phyloP scores from a whole-genome alignment of 441 rosid genomes.

The Brassica hybrid region DNA sequence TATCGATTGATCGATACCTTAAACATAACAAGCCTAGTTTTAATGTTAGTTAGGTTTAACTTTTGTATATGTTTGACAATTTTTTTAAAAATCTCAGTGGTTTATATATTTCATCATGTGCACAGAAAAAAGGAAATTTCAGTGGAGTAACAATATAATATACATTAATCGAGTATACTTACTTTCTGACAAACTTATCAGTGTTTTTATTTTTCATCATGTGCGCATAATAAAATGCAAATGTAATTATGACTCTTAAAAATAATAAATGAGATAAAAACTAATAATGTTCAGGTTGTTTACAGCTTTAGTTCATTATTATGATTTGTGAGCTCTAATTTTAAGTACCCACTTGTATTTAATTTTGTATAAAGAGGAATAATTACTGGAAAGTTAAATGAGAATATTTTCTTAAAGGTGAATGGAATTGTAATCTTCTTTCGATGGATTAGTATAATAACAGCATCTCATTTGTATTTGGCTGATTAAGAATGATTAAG shows the following conservation, averaged over 20 bases:
- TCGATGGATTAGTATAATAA: slow-evolving; percentile 24
- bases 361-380: slow-evolving; percentile 24
- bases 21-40: not conserved
- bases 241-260: slow-evolving; percentile 22
- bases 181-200: slow-evolving; percentile 30
- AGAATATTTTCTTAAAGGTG: not conserved
- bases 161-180: slow-evolving; percentile 12
- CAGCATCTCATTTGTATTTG: slow-evolving; percentile 18
- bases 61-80: slow-evolving; percentile 5
- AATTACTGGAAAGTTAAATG: slow-evolving; percentile 17
- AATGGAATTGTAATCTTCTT: slow-evolving; percentile 17
- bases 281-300: slow-evolving; percentile 19
- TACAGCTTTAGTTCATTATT: slow-evolving; percentile 14
- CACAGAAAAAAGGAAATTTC: slow-evolving; percentile 3
- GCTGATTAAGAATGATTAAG: slow-evolving; percentile 32
- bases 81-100: slow-evolving; percentile 7
- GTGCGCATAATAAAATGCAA: slow-evolving; percentile 16
- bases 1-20: not conserved
- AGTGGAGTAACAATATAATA: slow-evolving; percentile 1
- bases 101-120: slow-evolving; percentile 23
- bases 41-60: not conserved
- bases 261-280: slow-evolving; percentile 18
- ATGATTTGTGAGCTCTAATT: not conserved
- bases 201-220: slow-evolving; percentile 31
- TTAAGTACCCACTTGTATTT: slow-evolving; percentile 26